Evolutionary conservation across 2,329 filamentous ascomycete genomes (phyloP), one percentile per base, ranked within the genome.

Genomic region (Pestalotiopsis fici): DNA sequence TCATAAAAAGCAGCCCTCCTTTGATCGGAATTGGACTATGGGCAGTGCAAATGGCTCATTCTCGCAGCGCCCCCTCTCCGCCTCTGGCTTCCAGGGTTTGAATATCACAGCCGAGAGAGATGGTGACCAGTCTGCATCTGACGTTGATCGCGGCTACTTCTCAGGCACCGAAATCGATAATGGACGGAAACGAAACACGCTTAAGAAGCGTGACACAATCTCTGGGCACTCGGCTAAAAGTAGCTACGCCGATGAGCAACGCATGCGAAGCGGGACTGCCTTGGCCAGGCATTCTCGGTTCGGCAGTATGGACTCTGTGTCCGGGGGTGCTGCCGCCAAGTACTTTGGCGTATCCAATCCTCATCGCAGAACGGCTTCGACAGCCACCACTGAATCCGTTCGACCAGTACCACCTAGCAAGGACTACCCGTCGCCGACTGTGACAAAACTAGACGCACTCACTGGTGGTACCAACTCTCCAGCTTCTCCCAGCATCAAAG

Each of bases 71-170:
- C 87, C 87, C 4, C 76, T 87, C 23, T 88, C 87, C 3, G 87
- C 86, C 2, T 79, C 85, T 18, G 86, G 85, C 15, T 74, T 85
- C 37, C 82, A 85, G 35, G 72, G 80, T 6, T 64, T 80, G 61
- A 77, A 78, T 25, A 75, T 75, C 25, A 80, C 82, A 1, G 80
- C 81, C 18, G 72, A 78, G 7, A 75, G 75, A 15, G 67, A 74
- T 15, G 77, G 81, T 13, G 73, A 83, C 69, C 85, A 88, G 68
- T 83, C 83, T 9, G 81, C 82, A 18, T 79, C 83, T 27, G 93
- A 97, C 69, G 79, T 93, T 18, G 96, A 98, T 74, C 88, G 94
- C 43, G 95, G 95, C 27, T 98, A 98, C 78, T 97, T 98, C 76
- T 98, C 95, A 7, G 94, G 95, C 3, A 92, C 92, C 18, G 95